These are phyloP conservation scores for Lipomyces anomalus DNA, from an alignment of 805 yeast species.

Conservation along the genomic window DNA sequence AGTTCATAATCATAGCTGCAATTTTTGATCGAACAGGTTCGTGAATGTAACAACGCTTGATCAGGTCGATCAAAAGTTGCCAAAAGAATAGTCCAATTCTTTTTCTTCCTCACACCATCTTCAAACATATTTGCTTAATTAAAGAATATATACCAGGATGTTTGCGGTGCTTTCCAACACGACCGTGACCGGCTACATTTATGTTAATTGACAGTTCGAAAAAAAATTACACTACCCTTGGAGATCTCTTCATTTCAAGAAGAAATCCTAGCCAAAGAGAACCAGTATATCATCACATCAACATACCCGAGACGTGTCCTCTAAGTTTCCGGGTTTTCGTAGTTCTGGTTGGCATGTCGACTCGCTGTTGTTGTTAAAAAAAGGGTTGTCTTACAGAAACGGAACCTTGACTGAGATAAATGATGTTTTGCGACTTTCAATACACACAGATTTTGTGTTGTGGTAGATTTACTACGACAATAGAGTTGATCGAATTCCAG, in stretches of 20 bases:
- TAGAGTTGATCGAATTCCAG: no score
- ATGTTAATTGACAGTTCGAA: background rate
- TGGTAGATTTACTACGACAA: no score
- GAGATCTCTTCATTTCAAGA: slow-evolving; percentile 19
- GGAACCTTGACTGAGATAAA: no score
- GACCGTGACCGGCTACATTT: slow-evolving; percentile 96
- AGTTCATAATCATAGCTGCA: background rate
- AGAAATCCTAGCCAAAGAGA: background rate
- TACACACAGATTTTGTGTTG: no score
- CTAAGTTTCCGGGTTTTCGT: slow-evolving; percentile 98
- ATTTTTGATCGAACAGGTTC: no score
- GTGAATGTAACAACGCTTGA: no score
- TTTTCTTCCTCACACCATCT: background rate
- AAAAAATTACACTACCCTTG: slow-evolving; percentile 23
- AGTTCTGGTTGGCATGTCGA: slow-evolving; percentile 28
- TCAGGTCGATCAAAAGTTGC: background rate
- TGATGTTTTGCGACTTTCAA: no score
- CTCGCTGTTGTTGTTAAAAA: slow-evolving; percentile 1
- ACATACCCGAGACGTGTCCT: slow-evolving; percentile 99
- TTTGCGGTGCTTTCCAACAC: slow-evolving; percentile 99
- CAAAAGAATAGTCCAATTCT: no score
- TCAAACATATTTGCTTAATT: background rate
- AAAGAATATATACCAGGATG: slow-evolving; percentile 56
- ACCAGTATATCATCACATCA: no score
- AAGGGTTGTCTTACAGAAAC: no score